Evolutionary conservation across 2,329 filamentous ascomycete genomes (phyloP).

Genomic region (Drechslera avenae): DNA sequence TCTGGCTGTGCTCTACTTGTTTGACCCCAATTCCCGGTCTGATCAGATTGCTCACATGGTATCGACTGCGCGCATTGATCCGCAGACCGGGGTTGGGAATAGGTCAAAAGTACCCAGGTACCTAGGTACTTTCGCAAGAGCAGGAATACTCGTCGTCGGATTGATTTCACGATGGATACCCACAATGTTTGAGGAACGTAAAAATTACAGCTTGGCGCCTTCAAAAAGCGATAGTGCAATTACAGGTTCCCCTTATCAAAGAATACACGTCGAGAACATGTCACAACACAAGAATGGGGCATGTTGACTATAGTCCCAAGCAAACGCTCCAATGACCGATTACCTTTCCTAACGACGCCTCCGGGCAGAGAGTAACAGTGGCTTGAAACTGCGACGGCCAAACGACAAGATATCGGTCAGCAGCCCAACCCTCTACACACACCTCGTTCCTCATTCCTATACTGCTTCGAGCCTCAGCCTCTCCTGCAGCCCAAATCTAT

Average conservation of each 20-base stretch:
- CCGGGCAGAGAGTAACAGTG: slow-evolving; percentile 33
- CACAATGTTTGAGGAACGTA: not conserved
- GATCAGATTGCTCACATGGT: slow-evolving; percentile 4
- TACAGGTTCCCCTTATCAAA: not conserved
- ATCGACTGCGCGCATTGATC: slow-evolving; percentile 11
- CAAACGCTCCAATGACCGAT: slow-evolving; percentile 9
- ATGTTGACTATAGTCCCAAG: not conserved
- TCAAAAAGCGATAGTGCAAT: not conserved
- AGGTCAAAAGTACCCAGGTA: slow-evolving; percentile 20
- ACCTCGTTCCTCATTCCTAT: not conserved
- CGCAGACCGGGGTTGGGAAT: slow-evolving; percentile 26
- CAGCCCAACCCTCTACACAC: slow-evolving; percentile 11
- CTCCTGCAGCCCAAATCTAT: slow-evolving; percentile 13
- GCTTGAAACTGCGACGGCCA: slow-evolving; percentile 29
- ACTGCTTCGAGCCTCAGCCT: not conserved
- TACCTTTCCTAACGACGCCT: slow-evolving; percentile 18
- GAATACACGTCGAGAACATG: not conserved
- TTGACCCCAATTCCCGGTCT: slow-evolving; percentile 8
- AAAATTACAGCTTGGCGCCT: not conserved
- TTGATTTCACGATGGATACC: not conserved
- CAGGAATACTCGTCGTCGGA: not conserved
- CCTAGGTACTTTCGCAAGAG: slow-evolving; percentile 17
- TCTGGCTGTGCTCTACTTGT: not conserved
- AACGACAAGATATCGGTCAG: slow-evolving; percentile 21
- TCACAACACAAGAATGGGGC: slow-evolving; percentile 1